Percentiles rank a stretch among this genome's conserved stretches.
Conservation (phyloP, 2,329 filamentous ascomycete genomes). For the Fusarium sp. region DNA sequence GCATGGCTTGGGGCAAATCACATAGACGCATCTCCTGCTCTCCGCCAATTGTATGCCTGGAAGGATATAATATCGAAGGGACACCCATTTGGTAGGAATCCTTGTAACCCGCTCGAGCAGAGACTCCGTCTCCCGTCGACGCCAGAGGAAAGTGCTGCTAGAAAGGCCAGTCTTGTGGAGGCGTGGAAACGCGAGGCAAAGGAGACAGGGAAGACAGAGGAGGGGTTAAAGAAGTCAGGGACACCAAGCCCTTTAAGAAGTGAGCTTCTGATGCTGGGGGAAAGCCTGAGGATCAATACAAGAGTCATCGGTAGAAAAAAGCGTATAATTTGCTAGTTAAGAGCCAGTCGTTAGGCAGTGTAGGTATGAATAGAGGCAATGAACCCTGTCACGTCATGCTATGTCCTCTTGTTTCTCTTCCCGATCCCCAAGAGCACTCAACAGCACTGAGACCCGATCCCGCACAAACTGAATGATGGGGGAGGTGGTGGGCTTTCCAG, state of each 20-base stretch:
- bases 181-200: neutral
- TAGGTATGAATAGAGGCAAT: neutral
- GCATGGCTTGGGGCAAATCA: neutral
- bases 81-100: neutral
- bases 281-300: neutral
- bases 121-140: neutral
- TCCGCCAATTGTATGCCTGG: neutral
- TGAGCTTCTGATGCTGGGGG: neutral
- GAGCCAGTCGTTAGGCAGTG: neutral
- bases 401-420: neutral
- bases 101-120: neutral
- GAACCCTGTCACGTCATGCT: neutral
- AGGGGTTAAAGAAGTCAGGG: neutral
- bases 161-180: neutral
- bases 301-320: neutral
- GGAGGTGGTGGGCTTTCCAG: neutral
- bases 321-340: neutral
- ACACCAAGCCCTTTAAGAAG: neutral
- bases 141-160: neutral
- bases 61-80: neutral
- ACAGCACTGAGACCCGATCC: neutral
- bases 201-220: too few relatives aligned
- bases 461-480: neutral
- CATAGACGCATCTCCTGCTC: neutral
- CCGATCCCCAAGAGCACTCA: neutral